Evolutionary conservation across 2,329 filamentous ascomycete species (phyloP).

Genomic region (Ceratocystis colombiana): DNA sequence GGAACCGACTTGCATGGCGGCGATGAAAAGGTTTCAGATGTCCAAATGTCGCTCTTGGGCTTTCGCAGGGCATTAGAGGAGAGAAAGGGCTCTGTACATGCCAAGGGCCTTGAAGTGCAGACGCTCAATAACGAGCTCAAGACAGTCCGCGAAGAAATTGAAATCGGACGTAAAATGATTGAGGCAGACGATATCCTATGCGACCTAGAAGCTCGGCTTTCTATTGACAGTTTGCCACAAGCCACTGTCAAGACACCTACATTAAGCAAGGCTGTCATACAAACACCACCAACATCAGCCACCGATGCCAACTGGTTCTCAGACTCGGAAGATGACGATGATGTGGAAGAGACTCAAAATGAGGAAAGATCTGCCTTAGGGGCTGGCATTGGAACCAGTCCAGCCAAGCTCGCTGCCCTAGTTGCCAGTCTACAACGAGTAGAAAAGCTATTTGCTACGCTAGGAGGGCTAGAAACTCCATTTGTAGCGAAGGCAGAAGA

Average conservation of each 20-base stretch:
- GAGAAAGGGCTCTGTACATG: slow-evolving; percentile 55
- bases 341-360: slow-evolving; percentile 29
- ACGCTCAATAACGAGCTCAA: slow-evolving; percentile 56
- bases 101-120: slow-evolving; percentile 53
- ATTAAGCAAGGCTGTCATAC: slow-evolving; percentile 30
- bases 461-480: slow-evolving; percentile 39
- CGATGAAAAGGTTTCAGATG: slow-evolving; percentile 82
- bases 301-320: slow-evolving; percentile 26
- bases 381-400: slow-evolving; percentile 29
- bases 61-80: slow-evolving; percentile 74
- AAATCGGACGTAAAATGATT: slow-evolving; percentile 51
- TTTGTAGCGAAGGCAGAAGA: slow-evolving; percentile 46
- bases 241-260: slow-evolving; percentile 28
- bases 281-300: slow-evolving; percentile 27
- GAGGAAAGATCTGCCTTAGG: slow-evolving; percentile 27
- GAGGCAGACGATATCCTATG: slow-evolving; percentile 55
- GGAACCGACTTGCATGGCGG: slow-evolving; percentile 75
- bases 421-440: slow-evolving; percentile 41
- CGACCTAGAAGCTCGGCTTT: slow-evolving; percentile 53
- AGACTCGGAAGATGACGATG: slow-evolving; percentile 27
- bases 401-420: slow-evolving; percentile 31
- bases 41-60: slow-evolving; percentile 74
- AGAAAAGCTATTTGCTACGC: slow-evolving; percentile 39
- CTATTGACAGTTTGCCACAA: slow-evolving; percentile 38
- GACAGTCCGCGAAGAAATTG: slow-evolving; percentile 52